Conservation (phyloP, 2,329 filamentous ascomycete genomes). For the Lomentospora prolificans region DNA sequence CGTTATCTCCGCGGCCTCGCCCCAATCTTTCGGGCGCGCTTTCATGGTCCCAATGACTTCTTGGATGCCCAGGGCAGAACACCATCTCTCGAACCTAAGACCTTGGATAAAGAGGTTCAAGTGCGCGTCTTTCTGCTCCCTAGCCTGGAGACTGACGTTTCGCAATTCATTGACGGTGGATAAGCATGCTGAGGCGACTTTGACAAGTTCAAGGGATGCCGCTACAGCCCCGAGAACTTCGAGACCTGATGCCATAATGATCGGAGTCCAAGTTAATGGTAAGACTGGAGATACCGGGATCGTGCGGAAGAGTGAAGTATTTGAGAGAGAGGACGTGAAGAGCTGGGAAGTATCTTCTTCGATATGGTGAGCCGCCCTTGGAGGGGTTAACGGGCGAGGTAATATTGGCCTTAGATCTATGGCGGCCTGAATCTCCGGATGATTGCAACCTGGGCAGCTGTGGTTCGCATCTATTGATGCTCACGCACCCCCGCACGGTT, state of each 20-base stretch:
- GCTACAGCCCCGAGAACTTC: background rate
- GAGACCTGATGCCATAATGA: background rate
- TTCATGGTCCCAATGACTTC: background rate
- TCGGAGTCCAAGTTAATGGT: too few species aligned
- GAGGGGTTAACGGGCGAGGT: too few species aligned
- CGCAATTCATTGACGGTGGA: background rate
- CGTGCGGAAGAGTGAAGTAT: too few species aligned
- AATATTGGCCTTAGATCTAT: too few species aligned
- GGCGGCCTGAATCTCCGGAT: too few species aligned
- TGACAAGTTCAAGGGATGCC: background rate
- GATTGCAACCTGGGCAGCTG: too few species aligned
- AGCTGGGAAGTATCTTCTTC: too few species aligned
- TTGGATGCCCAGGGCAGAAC: background rate
- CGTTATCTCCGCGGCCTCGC: background rate
- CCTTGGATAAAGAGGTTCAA: background rate
- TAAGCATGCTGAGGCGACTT: background rate
- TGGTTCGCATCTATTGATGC: too few species aligned
- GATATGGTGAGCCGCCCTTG: too few species aligned
- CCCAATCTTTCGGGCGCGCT: background rate
- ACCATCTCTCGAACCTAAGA: background rate
- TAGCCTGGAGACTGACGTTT: background rate
- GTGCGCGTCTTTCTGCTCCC: background rate
- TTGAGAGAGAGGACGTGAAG: too few species aligned
- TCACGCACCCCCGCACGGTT: too few species aligned
- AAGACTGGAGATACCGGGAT: too few species aligned